Percentiles rank a stretch among this genome's conserved stretches.
These are phyloP conservation scores for Cryptosporidium ryanae DNA, from an alignment of 169 alveolate genomes.

Conservation along the genomic window DNA sequence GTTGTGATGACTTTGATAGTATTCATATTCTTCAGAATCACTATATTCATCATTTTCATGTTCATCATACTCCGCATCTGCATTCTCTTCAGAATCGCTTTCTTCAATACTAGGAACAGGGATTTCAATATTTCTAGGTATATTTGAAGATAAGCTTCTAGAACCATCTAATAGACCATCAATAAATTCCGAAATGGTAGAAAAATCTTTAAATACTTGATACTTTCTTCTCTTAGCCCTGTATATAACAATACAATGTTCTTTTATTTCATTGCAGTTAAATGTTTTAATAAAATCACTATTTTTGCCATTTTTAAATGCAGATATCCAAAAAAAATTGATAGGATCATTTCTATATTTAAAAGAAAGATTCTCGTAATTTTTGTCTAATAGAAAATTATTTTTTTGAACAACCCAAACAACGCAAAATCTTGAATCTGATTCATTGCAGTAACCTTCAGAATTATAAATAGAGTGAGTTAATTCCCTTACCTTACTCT, in stretches of 20 bases:
- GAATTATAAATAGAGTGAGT: slow-evolving; percentile 2
- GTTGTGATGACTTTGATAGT: not conserved
- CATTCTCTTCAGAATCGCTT: slow-evolving; percentile 19
- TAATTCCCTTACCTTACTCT: slow-evolving; percentile 37
- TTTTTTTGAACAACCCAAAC: slow-evolving; percentile 18
- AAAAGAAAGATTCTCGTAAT: slow-evolving; percentile 33
- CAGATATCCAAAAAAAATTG: slow-evolving; percentile 62
- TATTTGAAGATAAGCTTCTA: slow-evolving; percentile 20
- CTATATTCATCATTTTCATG: slow-evolving; percentile 7
- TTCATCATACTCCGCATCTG: slow-evolving; percentile 27
- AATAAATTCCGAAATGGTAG: slow-evolving; percentile 7
- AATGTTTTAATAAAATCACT: slow-evolving; percentile 31
- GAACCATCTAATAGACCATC: slow-evolving; percentile 74
- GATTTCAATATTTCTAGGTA: slow-evolving; percentile 14
- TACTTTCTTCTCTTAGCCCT: slow-evolving; percentile 58
- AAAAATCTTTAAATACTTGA: slow-evolving; percentile 29
- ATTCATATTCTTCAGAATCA: not conserved
- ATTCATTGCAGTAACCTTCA: slow-evolving; percentile 37
- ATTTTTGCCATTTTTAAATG: slow-evolving; percentile 53
- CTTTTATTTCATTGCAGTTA: slow-evolving; percentile 21
- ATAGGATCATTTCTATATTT: slow-evolving; percentile 74
- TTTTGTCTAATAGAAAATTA: not conserved
- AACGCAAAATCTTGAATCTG: slow-evolving; percentile 68
- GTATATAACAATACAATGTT: slow-evolving; percentile 42
- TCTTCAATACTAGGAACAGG: slow-evolving; percentile 14